Base-by-base conservation (phyloP, 2,329 filamentous ascomycete species). In the Trichoderma sp. region DNA sequence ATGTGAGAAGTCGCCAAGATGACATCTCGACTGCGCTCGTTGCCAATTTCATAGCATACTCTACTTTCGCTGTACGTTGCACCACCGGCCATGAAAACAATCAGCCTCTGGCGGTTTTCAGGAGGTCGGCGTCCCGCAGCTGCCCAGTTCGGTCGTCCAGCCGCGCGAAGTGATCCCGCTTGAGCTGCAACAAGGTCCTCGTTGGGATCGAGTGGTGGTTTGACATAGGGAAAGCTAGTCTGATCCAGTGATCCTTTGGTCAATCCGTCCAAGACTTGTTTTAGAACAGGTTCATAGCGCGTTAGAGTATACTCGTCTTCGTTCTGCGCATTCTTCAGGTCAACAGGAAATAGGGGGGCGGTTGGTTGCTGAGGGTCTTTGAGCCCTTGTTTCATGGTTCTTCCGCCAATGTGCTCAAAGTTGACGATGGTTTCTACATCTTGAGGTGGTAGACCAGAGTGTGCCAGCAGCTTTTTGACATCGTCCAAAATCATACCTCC, bases 141-240 rank as follows among this genome's bases (percentile, higher is more conserved):
- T 2, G 96, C 96, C 96, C 96, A 99, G 52, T 94, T 97, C 1
- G 95, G 96, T 75, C 97, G 96, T 18, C 94, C 94, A 24, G 93
- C 92, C 68, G 93, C 92, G 69, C 96, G 91, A 28, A 99, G 86
- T 16, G 95, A 98, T 14, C 91, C 88, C 72, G 92, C 86, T 30
- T 86, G 81, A 4, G 81, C 83, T 6, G 84, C 82, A 55, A 87
- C 75, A 46, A 87, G 80, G 70, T 90, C 87, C 68, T 87, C 86
- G 70, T 87, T 86, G 18, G 85, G 83, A 73, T 90, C 89, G 51
- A 89, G 80, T 6, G 91, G 89, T 5, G 90, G 90, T 70, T 91
- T 90, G 69, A 91, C 88, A 71, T 91, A 93, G 1, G 92, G 92
- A 73, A 94, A 95, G 2, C 84, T 75, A 3, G 80, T 82, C 58